Base-by-base conservation (phyloP, 2,329 filamentous ascomycete genomes). In the Thermoascus crustaceus region DNA sequence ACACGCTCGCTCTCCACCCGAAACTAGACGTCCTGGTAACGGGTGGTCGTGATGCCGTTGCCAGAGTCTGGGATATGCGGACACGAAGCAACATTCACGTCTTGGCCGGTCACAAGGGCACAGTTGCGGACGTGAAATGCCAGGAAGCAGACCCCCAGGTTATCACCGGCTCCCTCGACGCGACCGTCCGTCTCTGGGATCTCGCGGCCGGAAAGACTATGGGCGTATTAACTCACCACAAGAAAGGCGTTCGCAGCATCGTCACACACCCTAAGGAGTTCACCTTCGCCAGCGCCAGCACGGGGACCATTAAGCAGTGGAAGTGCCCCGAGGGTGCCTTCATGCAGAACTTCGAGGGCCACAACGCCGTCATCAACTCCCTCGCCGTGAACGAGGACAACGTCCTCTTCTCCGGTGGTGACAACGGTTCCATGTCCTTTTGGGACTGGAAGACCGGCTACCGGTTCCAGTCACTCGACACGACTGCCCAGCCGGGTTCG, bases 361-460 rank as follows among this genome's bases (percentile, higher is more conserved):
- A 96, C 55, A 95, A 95, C 53, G 78, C 86, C 41, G 93, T 98
- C 58, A 89, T 98, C 67, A 98, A 98, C 64, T 87, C 87, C 0
- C 67, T 98, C 30, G 76, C 86, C 27, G 87, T 91, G 20, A 98
- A 98, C 59, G 85, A 93, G 52, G 86, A 95, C 57, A 91, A 95
- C 51, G 85, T 96, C 10, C 65, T 98, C 40, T 95, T 98, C 62
- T 91, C 87, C 2, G 91, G 91, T 38, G 89, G 81, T 30, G 91
- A 98, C 55, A 95, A 98, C 50, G 91, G 93, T 25, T 93, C 85
- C 22, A 91, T 96, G 71, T 85, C 79, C 47, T 98, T 98, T 69
- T 98, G 88, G 84, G 93, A 98, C 60, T 98, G 91, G 91, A 96
- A 96, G 66, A 84, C 87, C 0, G 91, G 93, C 0, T 78, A 98